These are phyloP conservation scores for Tanacetum coccineum DNA, from an alignment of 129 eudicot genomes.

Conservation along the genomic window DNA sequence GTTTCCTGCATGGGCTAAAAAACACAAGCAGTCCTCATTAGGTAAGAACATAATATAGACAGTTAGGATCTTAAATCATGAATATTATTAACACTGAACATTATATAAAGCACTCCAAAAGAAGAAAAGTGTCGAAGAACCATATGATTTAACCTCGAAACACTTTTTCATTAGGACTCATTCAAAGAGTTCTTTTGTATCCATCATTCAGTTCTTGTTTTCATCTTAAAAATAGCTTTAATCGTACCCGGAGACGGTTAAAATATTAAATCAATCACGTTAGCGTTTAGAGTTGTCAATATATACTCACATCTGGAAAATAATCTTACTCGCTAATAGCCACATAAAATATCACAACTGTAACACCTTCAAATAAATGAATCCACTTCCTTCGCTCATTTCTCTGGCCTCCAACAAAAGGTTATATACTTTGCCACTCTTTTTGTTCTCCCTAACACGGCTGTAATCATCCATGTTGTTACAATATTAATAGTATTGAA, in stretches of 20 bases:
- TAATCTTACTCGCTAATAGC: slow-evolving; percentile 93
- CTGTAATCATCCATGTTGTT: too few species aligned
- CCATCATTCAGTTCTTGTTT: slow-evolving; percentile 82
- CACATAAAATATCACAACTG: slow-evolving; percentile 93
- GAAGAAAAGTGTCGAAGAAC: too few species aligned
- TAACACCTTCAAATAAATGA: slow-evolving; percentile 96
- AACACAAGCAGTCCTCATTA: slow-evolving; percentile 5
- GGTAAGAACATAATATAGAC: neutral
- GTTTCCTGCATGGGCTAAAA: slow-evolving; percentile 74
- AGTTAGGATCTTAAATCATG: neutral
- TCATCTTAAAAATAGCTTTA: slow-evolving; percentile 88
- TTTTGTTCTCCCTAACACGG: too few species aligned
- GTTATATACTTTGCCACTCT: too few species aligned
- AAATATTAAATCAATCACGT: too few species aligned
- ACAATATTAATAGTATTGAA: too few species aligned
- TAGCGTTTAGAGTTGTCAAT: too few species aligned
- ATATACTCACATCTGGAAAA: slow-evolving; percentile 4
- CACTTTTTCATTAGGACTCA: slow-evolving; percentile 94
- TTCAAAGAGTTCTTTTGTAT: slow-evolving; percentile 87
- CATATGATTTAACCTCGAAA: slow-evolving; percentile 54
- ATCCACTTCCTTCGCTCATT: slow-evolving; percentile 99
- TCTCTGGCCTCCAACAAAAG: too few species aligned
- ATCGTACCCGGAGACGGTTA: slow-evolving; percentile 61
- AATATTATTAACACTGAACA: neutral
- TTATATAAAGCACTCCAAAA: neutral